phyloP scores from a whole-genome alignment of 352 stramenopile species.

The Pythium utonaiense region DNA sequence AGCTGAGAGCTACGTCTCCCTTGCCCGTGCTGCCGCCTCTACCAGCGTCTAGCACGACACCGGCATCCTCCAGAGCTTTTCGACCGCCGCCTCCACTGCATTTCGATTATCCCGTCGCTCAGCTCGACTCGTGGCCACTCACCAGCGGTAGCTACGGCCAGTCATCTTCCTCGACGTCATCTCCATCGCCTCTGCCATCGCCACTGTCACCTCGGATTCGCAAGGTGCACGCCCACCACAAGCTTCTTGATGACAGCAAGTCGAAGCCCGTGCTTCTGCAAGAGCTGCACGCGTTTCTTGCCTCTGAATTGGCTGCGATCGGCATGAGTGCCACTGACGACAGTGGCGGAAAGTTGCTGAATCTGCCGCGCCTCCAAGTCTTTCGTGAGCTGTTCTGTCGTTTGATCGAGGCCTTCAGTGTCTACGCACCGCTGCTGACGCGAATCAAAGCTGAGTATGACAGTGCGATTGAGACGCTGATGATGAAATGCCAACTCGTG shows the following conservation, averaged over 20 bases:
- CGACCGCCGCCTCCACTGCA: conserved; percentile 7
- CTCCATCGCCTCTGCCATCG: not conserved
- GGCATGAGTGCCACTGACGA: not conserved
- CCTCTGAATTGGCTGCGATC: conserved; percentile 5
- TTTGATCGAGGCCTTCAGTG: conserved; percentile 55
- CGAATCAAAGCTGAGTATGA: conserved; percentile 70
- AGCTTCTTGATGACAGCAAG: conserved; percentile 20
- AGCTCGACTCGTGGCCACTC: conserved; percentile 25
- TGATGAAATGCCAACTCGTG: conserved; percentile 37
- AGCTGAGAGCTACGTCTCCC: not conserved
- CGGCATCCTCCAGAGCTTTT: not conserved
- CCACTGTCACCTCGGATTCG: conserved; percentile 20
- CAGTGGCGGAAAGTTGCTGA: not conserved
- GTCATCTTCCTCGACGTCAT: not conserved
- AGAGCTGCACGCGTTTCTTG: conserved; percentile 19
- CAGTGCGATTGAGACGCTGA: conserved; percentile 26
- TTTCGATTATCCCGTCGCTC: conserved; percentile 15
- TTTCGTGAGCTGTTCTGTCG: conserved; percentile 50
- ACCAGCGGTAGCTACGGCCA: conserved; percentile 1
- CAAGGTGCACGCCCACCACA: conserved; percentile 16
- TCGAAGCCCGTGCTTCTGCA: conserved; percentile 21
- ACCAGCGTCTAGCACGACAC: not conserved
- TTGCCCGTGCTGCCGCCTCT: not conserved
- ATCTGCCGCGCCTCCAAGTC: conserved; percentile 47
- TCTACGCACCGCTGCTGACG: conserved; percentile 61